These are phyloP conservation scores for Astrocystis sublimbata DNA, from an alignment of 495 filamentous ascomycete genomes.

Conservation along the genomic window DNA sequence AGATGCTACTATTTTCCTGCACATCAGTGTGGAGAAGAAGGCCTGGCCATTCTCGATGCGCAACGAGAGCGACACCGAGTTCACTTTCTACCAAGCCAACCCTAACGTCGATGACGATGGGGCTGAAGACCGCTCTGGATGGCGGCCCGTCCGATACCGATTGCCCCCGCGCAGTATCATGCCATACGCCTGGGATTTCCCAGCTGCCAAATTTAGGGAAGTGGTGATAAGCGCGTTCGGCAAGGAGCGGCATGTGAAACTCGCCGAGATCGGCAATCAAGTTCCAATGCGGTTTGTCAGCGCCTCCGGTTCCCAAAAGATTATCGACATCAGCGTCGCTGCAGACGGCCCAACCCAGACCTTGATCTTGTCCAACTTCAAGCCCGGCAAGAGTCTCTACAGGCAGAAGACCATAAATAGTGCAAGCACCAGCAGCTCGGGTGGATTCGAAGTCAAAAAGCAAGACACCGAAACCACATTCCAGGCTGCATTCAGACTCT, in stretches of 20 bases:
- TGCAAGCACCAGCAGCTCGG: slow-evolving; percentile 49
- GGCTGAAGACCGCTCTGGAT: slow-evolving; percentile 77
- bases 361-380: slow-evolving; percentile 91
- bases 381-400: slow-evolving; percentile 89
- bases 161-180: slow-evolving; percentile 94
- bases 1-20: slow-evolving; percentile 86
- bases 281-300: slow-evolving; percentile 77
- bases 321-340: slow-evolving; percentile 92
- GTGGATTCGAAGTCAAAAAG: slow-evolving; percentile 90
- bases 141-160: slow-evolving; percentile 90
- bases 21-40: slow-evolving; percentile 84
- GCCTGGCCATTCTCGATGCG: slow-evolving; percentile 99
- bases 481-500: slow-evolving; percentile 80
- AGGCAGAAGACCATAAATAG: slow-evolving; percentile 72
- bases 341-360: slow-evolving; percentile 96
- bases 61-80: slow-evolving; percentile 94
- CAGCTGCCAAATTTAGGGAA: slow-evolving; percentile 93
- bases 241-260: slow-evolving; percentile 84
- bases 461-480: slow-evolving; percentile 84
- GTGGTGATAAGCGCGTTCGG: slow-evolving; percentile 76
- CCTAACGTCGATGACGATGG: slow-evolving; percentile 75
- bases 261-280: slow-evolving; percentile 94
- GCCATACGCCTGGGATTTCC: slow-evolving; percentile 99
- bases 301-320: slow-evolving; percentile 66
- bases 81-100: slow-evolving; percentile 87